Base-by-base conservation (phyloP, 768 basidiomycete genomes). In the Tulasnella calospora region DNA sequence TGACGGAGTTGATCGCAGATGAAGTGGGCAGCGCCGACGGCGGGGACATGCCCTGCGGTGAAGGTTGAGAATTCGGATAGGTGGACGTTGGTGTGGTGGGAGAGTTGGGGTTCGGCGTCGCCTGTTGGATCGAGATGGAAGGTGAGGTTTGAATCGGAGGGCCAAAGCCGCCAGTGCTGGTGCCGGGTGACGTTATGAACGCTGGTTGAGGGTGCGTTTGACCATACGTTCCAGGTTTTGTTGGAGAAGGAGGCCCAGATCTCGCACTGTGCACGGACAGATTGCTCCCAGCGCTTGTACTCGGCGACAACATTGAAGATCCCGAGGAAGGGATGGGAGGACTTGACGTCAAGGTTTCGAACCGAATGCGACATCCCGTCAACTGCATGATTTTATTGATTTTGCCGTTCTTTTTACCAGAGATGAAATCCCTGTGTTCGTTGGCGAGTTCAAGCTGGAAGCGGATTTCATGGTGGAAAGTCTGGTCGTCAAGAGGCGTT, bases 301-400 rank as follows among this genome's bases (percentile, higher is more conserved):
- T 30, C n/a, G 33, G 78, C 78, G 80, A 82, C 81, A 41, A 83
- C 75, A 79, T 83, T 83, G 78, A 83, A 82, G 82, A 83, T 83
- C 79, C 83, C 5, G 71, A 40, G 17, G 71, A 46, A 4, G 61
- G 61, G 61, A 67, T 67, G 10, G 61, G 61, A 33, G 61, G 61
- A 19, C 61, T 67, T n/a, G 74, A 95, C 83, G 96, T 98, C 86
- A 97, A 94, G 8, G 96, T 97, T 87, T 99, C 97, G 80, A 98
- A 98, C 85, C 98, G 98, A 88, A 99, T 98, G 86, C 98, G 97
- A 83, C 96, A 96, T 81, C 93, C 94, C 40, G 96, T 93, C 17
- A 91, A 92, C 85, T 98, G 96, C 95, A 98, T 98, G 84, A 99
- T 98, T 87, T 98, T 99, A 87, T 98, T 98, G 85, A 98, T 95